Evolutionary conservation across 2,329 filamentous ascomycete species (phyloP).

Genomic region (Cladosporium austrohemisphaericum): DNA sequence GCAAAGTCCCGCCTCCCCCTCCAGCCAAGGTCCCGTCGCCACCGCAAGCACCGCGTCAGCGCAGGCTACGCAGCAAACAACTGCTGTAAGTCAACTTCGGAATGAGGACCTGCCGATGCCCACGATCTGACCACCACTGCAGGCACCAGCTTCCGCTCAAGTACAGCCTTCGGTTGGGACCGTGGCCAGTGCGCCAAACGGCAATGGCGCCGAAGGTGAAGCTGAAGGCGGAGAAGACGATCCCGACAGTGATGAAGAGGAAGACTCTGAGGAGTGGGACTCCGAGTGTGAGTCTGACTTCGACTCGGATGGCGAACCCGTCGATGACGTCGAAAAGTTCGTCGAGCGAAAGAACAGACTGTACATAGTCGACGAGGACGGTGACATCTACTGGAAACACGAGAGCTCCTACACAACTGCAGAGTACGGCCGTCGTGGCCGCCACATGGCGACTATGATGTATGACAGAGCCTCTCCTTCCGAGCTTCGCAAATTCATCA

Average conservation of each 20-base stretch:
- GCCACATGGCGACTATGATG: not conserved
- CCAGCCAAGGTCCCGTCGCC: too few relatives aligned
- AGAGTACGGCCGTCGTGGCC: not conserved
- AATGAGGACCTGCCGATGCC: too few relatives aligned
- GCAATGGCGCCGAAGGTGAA: too few relatives aligned
- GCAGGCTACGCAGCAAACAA: too few relatives aligned
- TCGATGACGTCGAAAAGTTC: not conserved
- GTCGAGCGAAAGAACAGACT: constrained; percentile 6
- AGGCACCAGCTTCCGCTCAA: too few relatives aligned
- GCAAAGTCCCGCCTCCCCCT: too few relatives aligned
- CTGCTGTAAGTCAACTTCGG: too few relatives aligned
- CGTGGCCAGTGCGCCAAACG: too few relatives aligned
- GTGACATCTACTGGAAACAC: not conserved
- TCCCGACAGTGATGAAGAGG: not conserved
- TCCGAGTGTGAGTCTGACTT: not conserved
- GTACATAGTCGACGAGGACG: constrained; percentile 5
- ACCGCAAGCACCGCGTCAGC: too few relatives aligned
- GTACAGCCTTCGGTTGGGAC: too few relatives aligned
- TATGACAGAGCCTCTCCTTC: constrained; percentile 16
- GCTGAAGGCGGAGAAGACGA: not conserved
- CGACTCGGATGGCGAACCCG: not conserved
- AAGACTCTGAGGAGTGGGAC: not conserved
- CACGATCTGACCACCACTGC: too few relatives aligned
- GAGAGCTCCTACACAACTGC: constrained; percentile 12
- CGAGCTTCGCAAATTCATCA: constrained; percentile 20